A percentile compares a stretch with the other conserved stretches of the same genome.
phyloP scores from a whole-genome alignment of 495 filamentous ascomycete genomes.

The Beverwykella pulmonaria region DNA sequence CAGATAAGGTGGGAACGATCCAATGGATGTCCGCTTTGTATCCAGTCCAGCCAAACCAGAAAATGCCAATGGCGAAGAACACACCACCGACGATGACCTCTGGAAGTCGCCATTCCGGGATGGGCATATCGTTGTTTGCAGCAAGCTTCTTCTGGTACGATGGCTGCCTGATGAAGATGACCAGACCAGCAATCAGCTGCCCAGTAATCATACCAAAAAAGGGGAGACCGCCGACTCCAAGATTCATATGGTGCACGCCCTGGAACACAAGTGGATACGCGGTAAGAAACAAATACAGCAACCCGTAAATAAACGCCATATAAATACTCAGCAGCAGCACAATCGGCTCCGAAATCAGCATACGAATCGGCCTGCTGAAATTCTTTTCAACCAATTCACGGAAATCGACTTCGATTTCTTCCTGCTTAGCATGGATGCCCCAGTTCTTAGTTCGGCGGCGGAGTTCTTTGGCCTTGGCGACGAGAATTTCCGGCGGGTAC shows the following conservation, averaged over 20 bases:
- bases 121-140: slow-evolving; percentile 70
- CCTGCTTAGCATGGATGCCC: slow-evolving; percentile 93
- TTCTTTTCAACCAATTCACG: slow-evolving; percentile 79
- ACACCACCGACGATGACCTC: slow-evolving; percentile 75
- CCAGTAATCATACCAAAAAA: slow-evolving; percentile 82
- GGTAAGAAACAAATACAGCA: slow-evolving; percentile 80
- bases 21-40: slow-evolving; percentile 68
- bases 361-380: slow-evolving; percentile 75
- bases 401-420: slow-evolving; percentile 87
- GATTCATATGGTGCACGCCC: slow-evolving; percentile 65
- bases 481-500: slow-evolving; percentile 79
- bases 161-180: slow-evolving; percentile 67
- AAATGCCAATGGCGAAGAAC: slow-evolving; percentile 73
- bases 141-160: slow-evolving; percentile 58
- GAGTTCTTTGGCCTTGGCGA: slow-evolving; percentile 74
- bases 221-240: slow-evolving; percentile 71
- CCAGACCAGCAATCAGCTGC: slow-evolving; percentile 66
- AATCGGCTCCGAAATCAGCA: slow-evolving; percentile 81
- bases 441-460: slow-evolving; percentile 84
- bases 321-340: slow-evolving; percentile 71
- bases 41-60: slow-evolving; percentile 88
- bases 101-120: slow-evolving; percentile 87
- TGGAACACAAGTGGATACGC: slow-evolving; percentile 83
- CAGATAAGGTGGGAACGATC: slow-evolving; percentile 78
- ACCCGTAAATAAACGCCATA: slow-evolving; percentile 63